phyloP scores from a whole-genome alignment of 108 stramenopile species.

The Fragilariopsis cylindrus region DNA sequence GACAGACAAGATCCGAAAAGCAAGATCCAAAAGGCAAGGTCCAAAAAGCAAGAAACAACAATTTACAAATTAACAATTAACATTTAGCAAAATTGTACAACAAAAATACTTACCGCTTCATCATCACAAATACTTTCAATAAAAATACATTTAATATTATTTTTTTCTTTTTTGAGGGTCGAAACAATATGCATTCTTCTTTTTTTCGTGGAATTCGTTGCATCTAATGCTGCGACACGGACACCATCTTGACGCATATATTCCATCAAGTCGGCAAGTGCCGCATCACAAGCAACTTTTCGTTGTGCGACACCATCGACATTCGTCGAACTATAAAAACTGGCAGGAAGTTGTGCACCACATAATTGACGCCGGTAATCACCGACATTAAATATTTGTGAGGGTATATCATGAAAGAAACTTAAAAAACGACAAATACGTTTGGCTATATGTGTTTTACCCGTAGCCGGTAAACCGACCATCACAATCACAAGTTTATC shows the following conservation, averaged over 20 bases:
- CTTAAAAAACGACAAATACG: conserved; percentile 91
- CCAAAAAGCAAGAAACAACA: too few relatives aligned
- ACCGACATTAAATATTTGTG: conserved; percentile 93
- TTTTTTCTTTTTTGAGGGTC: conserved; percentile 30
- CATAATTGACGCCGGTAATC: conserved; percentile 89
- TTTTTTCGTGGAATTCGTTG: conserved; percentile 88
- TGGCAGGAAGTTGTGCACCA: conserved; percentile 75
- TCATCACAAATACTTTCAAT: conserved; percentile 91
- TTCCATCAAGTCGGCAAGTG: conserved; percentile 84
- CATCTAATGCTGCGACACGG: conserved; percentile 95
- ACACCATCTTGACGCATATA: conserved; percentile 83
- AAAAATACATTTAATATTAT: conserved; percentile 82
- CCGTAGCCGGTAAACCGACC: conserved; percentile 96
- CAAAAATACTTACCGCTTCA: conserved; percentile 49
- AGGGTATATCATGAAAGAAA: conserved; percentile 90
- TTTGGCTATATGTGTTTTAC: conserved; percentile 96
- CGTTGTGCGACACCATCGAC: conserved; percentile 60
- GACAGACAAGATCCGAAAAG: too few relatives aligned
- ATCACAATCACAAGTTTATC: conserved; percentile 94
- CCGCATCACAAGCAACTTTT: conserved; percentile 77
- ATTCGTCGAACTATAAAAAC: conserved; percentile 94
- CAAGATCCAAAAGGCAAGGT: too few relatives aligned
- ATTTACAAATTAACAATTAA: background rate
- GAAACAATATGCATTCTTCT: conserved; percentile 69
- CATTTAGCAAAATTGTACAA: background rate